These are phyloP conservation scores for Boletus speciosus DNA, from an alignment of 768 basidiomycete species.

Conservation along the genomic window DNA sequence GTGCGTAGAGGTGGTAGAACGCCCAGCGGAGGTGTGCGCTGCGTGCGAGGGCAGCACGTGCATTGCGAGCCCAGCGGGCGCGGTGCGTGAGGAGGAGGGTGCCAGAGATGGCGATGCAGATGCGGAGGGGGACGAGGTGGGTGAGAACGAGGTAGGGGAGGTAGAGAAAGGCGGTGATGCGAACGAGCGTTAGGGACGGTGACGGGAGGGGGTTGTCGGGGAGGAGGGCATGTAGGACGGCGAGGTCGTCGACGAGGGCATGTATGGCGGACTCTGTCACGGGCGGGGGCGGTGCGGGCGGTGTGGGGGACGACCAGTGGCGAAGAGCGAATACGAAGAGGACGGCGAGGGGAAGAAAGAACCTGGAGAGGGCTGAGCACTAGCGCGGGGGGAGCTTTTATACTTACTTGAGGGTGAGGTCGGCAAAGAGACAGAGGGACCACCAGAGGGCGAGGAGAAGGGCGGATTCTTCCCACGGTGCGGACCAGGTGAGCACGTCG, in stretches of 20 bases:
- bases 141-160: conserved; percentile 67
- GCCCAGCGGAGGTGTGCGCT: conserved; percentile 69
- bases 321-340: conserved; percentile 37
- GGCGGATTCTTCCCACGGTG: conserved; percentile 57
- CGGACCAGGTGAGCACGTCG: conserved; percentile 57
- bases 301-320: conserved; percentile 24
- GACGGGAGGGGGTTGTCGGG: conserved; percentile 37
- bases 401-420: conserved; percentile 45
- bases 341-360: conserved; percentile 53
- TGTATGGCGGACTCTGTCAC: conserved; percentile 58
- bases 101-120: conserved; percentile 58
- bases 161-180: conserved; percentile 54
- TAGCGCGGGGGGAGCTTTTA: conserved; percentile 4
- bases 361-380: conserved; percentile 36
- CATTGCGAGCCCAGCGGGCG: conserved; percentile 61
- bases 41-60: conserved; percentile 54
- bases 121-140: conserved; percentile 55
- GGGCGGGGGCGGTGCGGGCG: conserved; percentile 18
- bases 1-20: conserved; percentile 48
- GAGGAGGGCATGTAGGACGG: conserved; percentile 57
- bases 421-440: conserved; percentile 63
- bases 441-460: conserved; percentile 74
- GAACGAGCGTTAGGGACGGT: conserved; percentile 41
- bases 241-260: conserved; percentile 59
- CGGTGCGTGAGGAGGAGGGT: conserved; percentile 58